phyloP scores from a whole-genome alignment of 2,329 filamentous ascomycete species.

The Colletotrichum cereale region DNA sequence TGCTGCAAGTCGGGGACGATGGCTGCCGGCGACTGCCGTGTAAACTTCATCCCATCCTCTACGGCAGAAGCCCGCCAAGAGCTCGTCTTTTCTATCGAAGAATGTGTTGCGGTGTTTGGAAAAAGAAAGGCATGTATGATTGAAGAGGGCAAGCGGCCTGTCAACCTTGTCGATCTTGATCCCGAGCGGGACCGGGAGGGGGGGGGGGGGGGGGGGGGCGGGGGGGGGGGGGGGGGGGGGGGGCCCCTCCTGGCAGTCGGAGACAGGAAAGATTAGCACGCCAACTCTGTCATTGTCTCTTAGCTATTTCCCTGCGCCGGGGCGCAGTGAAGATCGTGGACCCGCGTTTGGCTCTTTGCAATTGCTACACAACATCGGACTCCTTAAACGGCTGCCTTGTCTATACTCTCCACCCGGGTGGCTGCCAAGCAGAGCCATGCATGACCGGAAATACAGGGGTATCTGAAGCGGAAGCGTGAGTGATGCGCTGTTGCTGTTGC shows the following conservation, averaged over 20 bases:
- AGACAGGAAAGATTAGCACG: slow-evolving; percentile 21
- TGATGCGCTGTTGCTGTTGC: slow-evolving; percentile 17
- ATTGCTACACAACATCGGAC: background rate
- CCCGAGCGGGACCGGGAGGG: background rate
- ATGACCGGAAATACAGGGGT: background rate
- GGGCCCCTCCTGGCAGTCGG: background rate
- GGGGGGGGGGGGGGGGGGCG: no score
- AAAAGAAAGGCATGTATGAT: background rate
- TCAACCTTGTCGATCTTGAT: slow-evolving; percentile 19
- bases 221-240: no score
- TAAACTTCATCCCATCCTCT: background rate
- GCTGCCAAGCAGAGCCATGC: slow-evolving; percentile 15
- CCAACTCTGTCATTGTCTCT: slow-evolving; percentile 33
- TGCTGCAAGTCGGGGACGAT: slow-evolving; percentile 29
- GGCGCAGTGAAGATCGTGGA: background rate
- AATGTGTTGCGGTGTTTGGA: background rate
- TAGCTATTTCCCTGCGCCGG: slow-evolving; percentile 8
- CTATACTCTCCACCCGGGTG: slow-evolving; percentile 13
- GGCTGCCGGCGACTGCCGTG: slow-evolving; percentile 30
- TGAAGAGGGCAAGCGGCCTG: slow-evolving; percentile 2
- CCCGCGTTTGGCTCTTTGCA: background rate
- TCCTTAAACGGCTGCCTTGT: slow-evolving; percentile 2
- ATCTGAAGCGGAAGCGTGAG: background rate
- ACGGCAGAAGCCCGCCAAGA: slow-evolving; percentile 12
- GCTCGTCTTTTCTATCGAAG: background rate